phyloP scores from a whole-genome alignment of 2,329 filamentous ascomycete genomes.

The Fusarium keratoplasticum region DNA sequence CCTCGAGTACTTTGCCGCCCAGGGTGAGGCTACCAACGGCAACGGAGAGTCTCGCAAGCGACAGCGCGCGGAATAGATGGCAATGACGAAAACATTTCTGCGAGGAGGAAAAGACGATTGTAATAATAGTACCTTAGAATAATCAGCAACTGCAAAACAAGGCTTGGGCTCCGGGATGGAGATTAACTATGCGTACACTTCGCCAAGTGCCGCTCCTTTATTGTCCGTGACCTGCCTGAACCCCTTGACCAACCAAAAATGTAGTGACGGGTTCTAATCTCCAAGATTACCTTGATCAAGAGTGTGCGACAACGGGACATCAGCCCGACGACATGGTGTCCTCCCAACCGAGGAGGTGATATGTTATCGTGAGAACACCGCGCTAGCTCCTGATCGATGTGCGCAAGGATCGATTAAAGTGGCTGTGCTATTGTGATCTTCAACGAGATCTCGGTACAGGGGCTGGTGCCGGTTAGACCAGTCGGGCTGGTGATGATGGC shows the following conservation, averaged over 20 bases:
- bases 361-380: not conserved
- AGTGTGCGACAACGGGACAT: not conserved
- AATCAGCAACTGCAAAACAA: not conserved
- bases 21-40: slow-evolving; percentile 32
- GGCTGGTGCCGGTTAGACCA: not conserved
- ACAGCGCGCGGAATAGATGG: slow-evolving; percentile 27
- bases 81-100: not conserved
- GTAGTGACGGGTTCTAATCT: too few relatives aligned
- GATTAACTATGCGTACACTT: not conserved
- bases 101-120: not conserved
- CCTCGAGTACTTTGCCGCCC: slow-evolving; percentile 59
- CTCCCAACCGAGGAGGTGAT: not conserved
- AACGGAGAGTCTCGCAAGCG: slow-evolving; percentile 40
- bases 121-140: slow-evolving; percentile 17
- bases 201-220: not conserved
- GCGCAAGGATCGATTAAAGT: not conserved
- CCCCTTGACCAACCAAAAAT: too few relatives aligned
- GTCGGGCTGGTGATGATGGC: not conserved
- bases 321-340: not conserved
- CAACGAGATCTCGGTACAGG: not conserved
- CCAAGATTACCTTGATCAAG: not conserved
- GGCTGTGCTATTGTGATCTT: not conserved
- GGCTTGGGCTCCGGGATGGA: not conserved
- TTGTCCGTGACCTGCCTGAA: not conserved
- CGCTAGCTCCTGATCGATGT: not conserved